Evolutionary conservation across 495 filamentous ascomycete species (phyloP), one percentile per base, ranked within the genome.

Genomic region (Aspergillus kassunensis): DNA sequence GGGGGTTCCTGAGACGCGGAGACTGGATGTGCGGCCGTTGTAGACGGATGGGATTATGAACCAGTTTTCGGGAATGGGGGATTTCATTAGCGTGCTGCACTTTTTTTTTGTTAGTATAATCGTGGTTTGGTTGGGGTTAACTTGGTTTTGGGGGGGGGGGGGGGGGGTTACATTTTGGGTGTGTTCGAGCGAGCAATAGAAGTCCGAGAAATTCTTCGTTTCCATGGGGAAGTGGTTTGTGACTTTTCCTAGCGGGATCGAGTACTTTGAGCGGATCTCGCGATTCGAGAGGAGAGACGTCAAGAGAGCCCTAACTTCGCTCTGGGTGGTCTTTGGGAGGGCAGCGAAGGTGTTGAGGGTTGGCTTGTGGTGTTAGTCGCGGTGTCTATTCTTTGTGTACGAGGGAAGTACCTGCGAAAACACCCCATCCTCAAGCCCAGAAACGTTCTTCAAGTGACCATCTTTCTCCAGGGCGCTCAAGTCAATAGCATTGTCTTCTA

Each of bases 151-250:
- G 10, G 6, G 40, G 29, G 18, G 11, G 13, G 12, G 34, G 30
- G 25, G 27, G 15, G 0, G 6, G 25, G 8, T 9, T 56, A 66
- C 63, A 37, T 66, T 66, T 19, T 54, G 41, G 13, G 53, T 49
- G 51, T 66, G 63, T 30, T 61, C 57, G 3, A 67, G 48, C 16
- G 67, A 72, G 34, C 65, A 68, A 62, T 85, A 92, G 67, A 95
- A 95, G 66, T 95, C 90, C 7, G 89, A 88, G 62, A 91, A 95
- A 60, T 92, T 88, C 4, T 81, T 82, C 42, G 91, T 87, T 11
- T 70, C 66, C 79, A 95, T 82, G 0, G 90, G 90, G 6, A 90
- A 63, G 56, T 91, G 85, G 60, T 78, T 84, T 37, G 63, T 71
- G n/a, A 88, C 80, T 2, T 68, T 59, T 11, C 69, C 58, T 31